Conservation (phyloP, 1,284 basidiomycete species). For the Jaminaea rosea region DNA sequence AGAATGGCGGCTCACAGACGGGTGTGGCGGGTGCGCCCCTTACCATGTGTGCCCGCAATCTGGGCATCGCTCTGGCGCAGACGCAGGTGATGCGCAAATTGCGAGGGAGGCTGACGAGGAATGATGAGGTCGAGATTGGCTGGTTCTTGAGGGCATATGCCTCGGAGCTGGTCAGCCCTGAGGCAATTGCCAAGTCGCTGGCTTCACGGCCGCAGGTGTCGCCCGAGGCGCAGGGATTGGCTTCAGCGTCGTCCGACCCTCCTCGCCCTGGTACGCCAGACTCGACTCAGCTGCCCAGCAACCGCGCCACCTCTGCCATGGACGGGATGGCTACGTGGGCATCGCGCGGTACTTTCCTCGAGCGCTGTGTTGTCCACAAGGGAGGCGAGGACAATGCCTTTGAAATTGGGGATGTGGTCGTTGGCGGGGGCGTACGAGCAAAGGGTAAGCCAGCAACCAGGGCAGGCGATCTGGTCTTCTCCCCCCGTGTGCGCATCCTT, state of each 20-base stretch:
- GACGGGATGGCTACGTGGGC: neutral
- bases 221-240: conserved; percentile 17
- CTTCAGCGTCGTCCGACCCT: neutral
- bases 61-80: conserved; percentile 21
- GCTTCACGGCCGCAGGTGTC: conserved; percentile 17
- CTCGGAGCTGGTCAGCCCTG: conserved; percentile 18
- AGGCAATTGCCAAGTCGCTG: conserved; percentile 16
- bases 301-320: neutral
- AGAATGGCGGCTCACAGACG: conserved; percentile 7
- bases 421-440: too few species aligned
- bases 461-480: neutral
- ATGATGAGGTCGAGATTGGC: conserved; percentile 32
- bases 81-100: conserved; percentile 27
- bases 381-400: neutral
- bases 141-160: conserved; percentile 33
- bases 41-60: conserved; percentile 11
- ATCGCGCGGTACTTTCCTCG: neutral
- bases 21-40: conserved; percentile 8
- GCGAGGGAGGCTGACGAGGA: conserved; percentile 12
- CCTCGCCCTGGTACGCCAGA: neutral
- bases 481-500: neutral
- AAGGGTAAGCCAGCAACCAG: neutral
- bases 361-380: neutral
- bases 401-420: neutral
- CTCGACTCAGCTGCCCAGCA: neutral